Percentiles rank a stretch among this genome's conserved stretches.
phyloP scores from a whole-genome alignment of 257 asterid genomes.

The Fraxinus cuspidata region DNA sequence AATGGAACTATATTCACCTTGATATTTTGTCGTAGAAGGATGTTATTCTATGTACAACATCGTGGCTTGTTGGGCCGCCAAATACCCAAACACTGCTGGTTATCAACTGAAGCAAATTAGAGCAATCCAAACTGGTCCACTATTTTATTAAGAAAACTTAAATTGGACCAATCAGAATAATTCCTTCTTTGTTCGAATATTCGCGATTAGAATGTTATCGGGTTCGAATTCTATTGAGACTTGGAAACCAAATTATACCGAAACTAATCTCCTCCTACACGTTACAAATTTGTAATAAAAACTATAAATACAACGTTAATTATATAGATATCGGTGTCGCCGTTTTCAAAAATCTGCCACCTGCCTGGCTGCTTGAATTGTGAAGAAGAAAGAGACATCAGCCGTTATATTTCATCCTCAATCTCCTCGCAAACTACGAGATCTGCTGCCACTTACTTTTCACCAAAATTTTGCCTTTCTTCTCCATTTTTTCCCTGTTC shows the following conservation, averaged over 20 bases:
- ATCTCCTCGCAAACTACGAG: conserved; percentile 21
- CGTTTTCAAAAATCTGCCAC: too few species aligned
- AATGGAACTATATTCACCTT: too few species aligned
- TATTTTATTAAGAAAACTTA: too few species aligned
- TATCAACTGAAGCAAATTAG: too few species aligned
- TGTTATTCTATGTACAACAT: too few species aligned
- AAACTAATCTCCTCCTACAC: background rate
- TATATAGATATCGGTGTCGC: background rate
- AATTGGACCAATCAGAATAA: too few species aligned
- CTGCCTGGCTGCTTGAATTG: too few species aligned
- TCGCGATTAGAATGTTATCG: background rate
- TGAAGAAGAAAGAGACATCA: background rate
- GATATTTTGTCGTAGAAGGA: too few species aligned
- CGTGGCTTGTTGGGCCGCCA: too few species aligned
- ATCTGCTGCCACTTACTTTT: conserved; percentile 17
- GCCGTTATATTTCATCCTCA: background rate
- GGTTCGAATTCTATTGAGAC: background rate
- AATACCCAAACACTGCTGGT: too few species aligned
- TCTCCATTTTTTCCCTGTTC: conserved; percentile 1
- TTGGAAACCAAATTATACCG: background rate
- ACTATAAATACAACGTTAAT: background rate
- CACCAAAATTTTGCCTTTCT: conserved; percentile 12
- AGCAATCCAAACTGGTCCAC: too few species aligned
- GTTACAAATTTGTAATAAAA: background rate
- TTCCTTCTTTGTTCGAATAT: background rate